Evolutionary conservation across 2,329 filamentous ascomycete species (phyloP).

Genomic region (Alternaria triticina): DNA sequence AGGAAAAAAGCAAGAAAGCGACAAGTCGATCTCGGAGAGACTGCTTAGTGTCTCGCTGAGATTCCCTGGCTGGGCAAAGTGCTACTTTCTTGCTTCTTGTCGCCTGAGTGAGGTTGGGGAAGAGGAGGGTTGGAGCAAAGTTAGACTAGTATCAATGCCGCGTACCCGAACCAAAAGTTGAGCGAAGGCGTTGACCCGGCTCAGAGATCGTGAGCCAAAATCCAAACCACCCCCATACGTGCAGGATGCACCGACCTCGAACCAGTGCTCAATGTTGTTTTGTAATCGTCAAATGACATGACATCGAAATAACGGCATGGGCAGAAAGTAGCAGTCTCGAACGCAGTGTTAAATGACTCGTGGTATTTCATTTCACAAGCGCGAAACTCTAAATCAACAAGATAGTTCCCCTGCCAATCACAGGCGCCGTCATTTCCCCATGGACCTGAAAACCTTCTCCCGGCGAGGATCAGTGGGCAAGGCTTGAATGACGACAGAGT

Average conservation of each 20-base stretch:
- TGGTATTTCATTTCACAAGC: background rate
- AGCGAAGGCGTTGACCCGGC: background rate
- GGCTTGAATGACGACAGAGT: constrained; percentile 32
- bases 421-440: constrained; percentile 1
- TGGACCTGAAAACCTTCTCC: constrained; percentile 38
- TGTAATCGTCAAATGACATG: background rate
- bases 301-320: background rate
- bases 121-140: background rate
- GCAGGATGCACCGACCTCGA: background rate
- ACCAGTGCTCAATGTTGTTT: background rate
- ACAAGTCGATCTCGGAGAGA: background rate
- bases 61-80: background rate
- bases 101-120: background rate
- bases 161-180: background rate
- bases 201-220: background rate
- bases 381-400: background rate
- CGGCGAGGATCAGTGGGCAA: constrained; percentile 31
- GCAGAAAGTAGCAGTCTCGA: background rate
- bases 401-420: background rate
- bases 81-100: background rate
- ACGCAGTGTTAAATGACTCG: background rate
- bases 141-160: background rate
- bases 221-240: background rate
- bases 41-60: background rate
- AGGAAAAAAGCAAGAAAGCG: background rate